Evolutionary conservation across 169 alveolate genomes (phyloP).

Genomic region (Besnoitia besnoiti): DNA sequence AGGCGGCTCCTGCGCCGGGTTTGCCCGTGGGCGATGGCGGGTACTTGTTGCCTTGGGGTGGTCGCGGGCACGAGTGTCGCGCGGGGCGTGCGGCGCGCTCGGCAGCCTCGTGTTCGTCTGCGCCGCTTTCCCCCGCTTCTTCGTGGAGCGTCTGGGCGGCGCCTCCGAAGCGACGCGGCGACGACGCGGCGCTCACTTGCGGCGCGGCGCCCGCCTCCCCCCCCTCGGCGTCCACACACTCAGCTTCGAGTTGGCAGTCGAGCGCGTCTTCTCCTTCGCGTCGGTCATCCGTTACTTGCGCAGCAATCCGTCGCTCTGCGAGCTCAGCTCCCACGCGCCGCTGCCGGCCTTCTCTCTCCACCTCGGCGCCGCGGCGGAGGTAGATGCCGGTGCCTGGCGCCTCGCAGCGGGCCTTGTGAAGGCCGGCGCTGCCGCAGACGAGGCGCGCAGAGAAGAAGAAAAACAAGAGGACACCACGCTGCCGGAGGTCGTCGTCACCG

Average conservation of each 20-base stretch:
- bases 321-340: background rate
- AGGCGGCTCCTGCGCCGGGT: background rate
- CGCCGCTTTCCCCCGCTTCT: background rate
- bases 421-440: background rate
- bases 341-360: background rate
- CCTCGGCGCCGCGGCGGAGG: background rate
- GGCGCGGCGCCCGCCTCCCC: background rate
- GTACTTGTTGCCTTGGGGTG: background rate
- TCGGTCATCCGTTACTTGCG: background rate
- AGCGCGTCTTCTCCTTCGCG: background rate
- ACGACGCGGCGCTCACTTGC: background rate
- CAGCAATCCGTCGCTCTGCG: background rate
- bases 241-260: background rate
- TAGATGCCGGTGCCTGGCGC: background rate
- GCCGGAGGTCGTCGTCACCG: slow-evolving; percentile 6
- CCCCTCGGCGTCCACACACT: background rate
- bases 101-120: background rate
- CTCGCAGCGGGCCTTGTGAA: background rate
- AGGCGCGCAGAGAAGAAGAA: background rate
- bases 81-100: background rate
- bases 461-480: background rate
- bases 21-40: background rate
- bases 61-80: background rate
- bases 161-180: background rate
- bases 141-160: background rate